Conservation (phyloP, 148 eudicot species). For the Camellia lanceoleosa region DNA sequence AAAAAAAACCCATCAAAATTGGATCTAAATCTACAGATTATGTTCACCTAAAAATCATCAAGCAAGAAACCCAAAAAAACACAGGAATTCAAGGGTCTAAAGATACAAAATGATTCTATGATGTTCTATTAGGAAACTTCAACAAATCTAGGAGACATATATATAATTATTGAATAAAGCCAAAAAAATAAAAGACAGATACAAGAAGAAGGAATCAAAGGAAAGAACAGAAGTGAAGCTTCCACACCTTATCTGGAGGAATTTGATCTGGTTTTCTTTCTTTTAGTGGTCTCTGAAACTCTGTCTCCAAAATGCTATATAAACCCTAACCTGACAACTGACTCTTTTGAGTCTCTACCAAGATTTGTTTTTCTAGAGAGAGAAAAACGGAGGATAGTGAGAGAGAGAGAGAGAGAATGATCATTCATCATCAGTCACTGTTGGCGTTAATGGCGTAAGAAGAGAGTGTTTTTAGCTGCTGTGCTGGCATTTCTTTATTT, state of each 20-base stretch:
- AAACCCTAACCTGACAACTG: constrained; percentile 16
- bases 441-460: constrained; percentile 13
- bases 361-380: not conserved
- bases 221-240: constrained; percentile 2
- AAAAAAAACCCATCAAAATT: constrained; percentile 2
- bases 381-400: not conserved
- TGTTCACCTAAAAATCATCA: not conserved
- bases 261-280: constrained; percentile 2
- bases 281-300: constrained; percentile 10
- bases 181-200: not conserved
- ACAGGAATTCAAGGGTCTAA: not conserved
- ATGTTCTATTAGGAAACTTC: not conserved
- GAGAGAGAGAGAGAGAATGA: not conserved
- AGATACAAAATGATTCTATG: not conserved
- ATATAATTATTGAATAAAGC: not conserved
- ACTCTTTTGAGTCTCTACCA: not conserved
- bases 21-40: not conserved
- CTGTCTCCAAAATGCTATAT: not conserved
- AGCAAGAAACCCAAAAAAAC: not conserved
- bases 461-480: no score
- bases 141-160: not conserved
- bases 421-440: not conserved
- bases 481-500: no score
- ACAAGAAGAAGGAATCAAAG: constrained; percentile 6
- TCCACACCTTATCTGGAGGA: constrained; percentile 10